Base-by-base conservation (phyloP, 2,329 filamentous ascomycete species). In the Geosmithia putterillii region DNA sequence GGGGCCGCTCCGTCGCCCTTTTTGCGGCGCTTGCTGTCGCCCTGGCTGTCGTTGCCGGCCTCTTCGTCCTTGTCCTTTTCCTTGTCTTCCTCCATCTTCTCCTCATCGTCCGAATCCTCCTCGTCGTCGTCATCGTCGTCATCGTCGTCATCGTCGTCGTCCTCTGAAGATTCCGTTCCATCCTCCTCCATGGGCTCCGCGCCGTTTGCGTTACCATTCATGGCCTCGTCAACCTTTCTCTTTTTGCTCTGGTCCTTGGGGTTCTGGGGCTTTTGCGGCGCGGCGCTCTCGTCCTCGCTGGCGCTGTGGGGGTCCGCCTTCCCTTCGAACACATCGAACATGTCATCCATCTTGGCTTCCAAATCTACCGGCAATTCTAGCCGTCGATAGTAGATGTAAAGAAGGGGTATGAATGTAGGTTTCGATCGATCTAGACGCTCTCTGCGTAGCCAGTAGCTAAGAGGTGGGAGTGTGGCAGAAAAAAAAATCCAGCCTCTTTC, bases 281-380 rank as follows among this genome's bases (percentile, higher is more conserved):
- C 6, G 20, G 36, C 39, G 48, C 51, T 59, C 60, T 71, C 64
- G 48, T 64, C 58, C 50, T 72, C 69, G 58, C 63, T 66, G 7
- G 57, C 54, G 46, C 61, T 66, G 22, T 57, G 54, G 44, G 57
- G 52, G 15, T 59, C 62, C 41, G 53, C 58, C 57, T 73, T 70
- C 54, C 84, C 80, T 50, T 88, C 81, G 56, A 92, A 90, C 45
- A 88, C 83, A 53, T 86, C 80, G 54, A 92, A 92, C 52, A 92
- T 72, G 48, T 88, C 83, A 64, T 88, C 82, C 81, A 85, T 86
- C 40, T 47, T 55, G 53, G 43, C 37, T 12, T 28, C n/a, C n/a
- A 14, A 17, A 40, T 25, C 21, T 35, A 14, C 20, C 19, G 37
- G 35, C 35, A n/a, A 9, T n/a, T 38, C n/a, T 20, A 38, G 35